These are phyloP conservation scores for Solanum lycopersicoides DNA, from an alignment of 257 asterid genomes.

Conservation along the genomic window DNA sequence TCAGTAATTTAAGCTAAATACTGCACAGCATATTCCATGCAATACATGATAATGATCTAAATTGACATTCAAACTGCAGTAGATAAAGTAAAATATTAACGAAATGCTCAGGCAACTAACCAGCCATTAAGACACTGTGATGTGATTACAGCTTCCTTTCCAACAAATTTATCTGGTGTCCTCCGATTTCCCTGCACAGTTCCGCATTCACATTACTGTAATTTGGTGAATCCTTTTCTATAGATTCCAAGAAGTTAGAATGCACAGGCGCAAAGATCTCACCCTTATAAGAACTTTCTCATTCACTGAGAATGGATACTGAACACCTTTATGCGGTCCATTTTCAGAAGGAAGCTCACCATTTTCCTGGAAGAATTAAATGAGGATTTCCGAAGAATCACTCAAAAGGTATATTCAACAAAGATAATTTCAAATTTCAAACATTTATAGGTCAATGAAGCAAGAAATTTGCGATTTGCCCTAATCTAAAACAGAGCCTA, in stretches of 20 bases:
- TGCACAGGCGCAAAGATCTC: background rate
- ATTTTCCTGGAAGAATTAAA: slow-evolving; percentile 51
- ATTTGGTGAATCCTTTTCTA: background rate
- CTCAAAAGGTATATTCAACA: background rate
- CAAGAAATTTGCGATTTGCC: background rate
- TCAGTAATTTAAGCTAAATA: background rate
- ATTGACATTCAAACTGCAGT: background rate
- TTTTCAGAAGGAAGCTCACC: slow-evolving; percentile 60
- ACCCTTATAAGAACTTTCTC: slow-evolving; percentile 94
- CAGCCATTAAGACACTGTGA: slow-evolving; percentile 97
- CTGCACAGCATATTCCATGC: background rate
- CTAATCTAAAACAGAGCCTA: background rate
- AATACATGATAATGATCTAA: background rate
- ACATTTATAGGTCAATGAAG: background rate
- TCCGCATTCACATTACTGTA: background rate
- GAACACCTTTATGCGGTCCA: slow-evolving; percentile 57
- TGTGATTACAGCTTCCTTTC: slow-evolving; percentile 92
- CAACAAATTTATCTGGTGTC: slow-evolving; percentile 96
- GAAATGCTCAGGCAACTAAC: slow-evolving; percentile 35
- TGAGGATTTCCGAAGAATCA: background rate
- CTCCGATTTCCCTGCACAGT: slow-evolving; percentile 86
- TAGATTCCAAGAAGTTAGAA: background rate
- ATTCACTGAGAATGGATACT: slow-evolving; percentile 80
- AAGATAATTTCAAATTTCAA: background rate
- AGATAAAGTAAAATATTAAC: background rate